Evolutionary conservation across 495 filamentous ascomycete species (phyloP).

Genomic region (Lasiosphaeria ovina): DNA sequence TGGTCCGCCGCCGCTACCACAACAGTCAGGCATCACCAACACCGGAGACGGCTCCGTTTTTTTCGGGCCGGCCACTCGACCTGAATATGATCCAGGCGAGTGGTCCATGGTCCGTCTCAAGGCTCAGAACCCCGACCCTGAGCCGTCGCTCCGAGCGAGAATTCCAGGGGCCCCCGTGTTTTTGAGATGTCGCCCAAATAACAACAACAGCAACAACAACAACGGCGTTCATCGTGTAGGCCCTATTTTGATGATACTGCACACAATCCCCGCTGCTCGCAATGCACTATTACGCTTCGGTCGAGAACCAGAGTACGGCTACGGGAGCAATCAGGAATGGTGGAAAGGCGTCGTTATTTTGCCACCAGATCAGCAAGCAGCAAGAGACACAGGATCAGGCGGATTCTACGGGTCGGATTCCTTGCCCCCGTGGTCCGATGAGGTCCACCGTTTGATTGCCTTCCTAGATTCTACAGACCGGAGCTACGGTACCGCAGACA

Average conservation of each 20-base stretch:
- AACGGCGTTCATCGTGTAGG: conserved; percentile 53
- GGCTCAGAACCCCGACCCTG: conserved; percentile 22
- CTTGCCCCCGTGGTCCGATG: conserved; percentile 44
- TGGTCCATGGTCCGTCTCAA: conserved; percentile 70
- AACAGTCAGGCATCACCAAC: conserved; percentile 45
- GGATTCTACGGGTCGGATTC: conserved; percentile 28
- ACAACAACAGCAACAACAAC: no score
- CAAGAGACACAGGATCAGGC: conserved; percentile 48
- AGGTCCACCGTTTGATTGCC: conserved; percentile 78
- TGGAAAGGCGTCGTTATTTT: conserved; percentile 74
- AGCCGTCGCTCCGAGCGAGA: conserved; percentile 56
- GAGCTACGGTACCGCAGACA: conserved; percentile 75
- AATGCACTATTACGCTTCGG: conserved; percentile 64
- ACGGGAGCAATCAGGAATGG: conserved; percentile 74
- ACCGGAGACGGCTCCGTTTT: conserved; percentile 33
- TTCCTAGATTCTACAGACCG: conserved; percentile 78
- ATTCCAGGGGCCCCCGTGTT: conserved; percentile 63
- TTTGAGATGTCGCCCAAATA: conserved; percentile 53
- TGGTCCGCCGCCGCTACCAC: conserved; percentile 32
- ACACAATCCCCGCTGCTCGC: conserved; percentile 76
- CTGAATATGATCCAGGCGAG: conserved; percentile 64
- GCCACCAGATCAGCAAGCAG: conserved; percentile 54
- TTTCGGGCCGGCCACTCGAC: conserved; percentile 72
- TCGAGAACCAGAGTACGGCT: conserved; percentile 51
- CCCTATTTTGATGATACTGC: conserved; percentile 72